Evolutionary conservation across 2,329 filamentous ascomycete species (phyloP).

Genomic region (Amesomyces nigricolor): DNA sequence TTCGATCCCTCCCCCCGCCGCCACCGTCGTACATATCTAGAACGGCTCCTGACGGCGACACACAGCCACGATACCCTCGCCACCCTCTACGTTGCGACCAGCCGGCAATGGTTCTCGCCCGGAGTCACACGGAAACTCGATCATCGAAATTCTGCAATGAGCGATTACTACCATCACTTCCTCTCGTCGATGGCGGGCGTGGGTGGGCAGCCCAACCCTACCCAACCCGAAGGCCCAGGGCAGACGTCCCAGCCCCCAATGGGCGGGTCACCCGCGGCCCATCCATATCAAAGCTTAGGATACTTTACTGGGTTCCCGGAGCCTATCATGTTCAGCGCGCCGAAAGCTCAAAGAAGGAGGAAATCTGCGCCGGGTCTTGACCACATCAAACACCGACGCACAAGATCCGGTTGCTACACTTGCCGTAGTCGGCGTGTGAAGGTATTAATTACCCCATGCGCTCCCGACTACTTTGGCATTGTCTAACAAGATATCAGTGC

Average conservation of each 20-base stretch:
- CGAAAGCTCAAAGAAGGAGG: conserved; percentile 46
- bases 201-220: conserved; percentile 34
- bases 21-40: neutral
- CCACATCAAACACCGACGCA: conserved; percentile 86
- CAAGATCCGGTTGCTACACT: conserved; percentile 87
- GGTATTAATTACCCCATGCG: conserved; percentile 37
- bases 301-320: conserved; percentile 49
- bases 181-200: conserved; percentile 47
- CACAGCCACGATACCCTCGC: neutral
- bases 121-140: neutral
- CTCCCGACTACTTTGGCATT: neutral
- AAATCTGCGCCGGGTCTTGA: conserved; percentile 52
- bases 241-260: conserved; percentile 33
- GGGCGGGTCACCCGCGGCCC: conserved; percentile 33
- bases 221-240: conserved; percentile 37
- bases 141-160: conserved; percentile 38
- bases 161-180: conserved; percentile 53
- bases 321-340: conserved; percentile 42
- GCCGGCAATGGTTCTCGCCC: neutral
- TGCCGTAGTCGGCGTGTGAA: conserved; percentile 86
- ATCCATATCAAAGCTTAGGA: conserved; percentile 42
- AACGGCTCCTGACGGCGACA: neutral
- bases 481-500: conserved; percentile 52
- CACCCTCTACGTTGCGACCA: neutral
- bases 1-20: neutral